phyloP scores from a whole-genome alignment of 176 grass and related monocot species.

The Panicum miliaceum region DNA sequence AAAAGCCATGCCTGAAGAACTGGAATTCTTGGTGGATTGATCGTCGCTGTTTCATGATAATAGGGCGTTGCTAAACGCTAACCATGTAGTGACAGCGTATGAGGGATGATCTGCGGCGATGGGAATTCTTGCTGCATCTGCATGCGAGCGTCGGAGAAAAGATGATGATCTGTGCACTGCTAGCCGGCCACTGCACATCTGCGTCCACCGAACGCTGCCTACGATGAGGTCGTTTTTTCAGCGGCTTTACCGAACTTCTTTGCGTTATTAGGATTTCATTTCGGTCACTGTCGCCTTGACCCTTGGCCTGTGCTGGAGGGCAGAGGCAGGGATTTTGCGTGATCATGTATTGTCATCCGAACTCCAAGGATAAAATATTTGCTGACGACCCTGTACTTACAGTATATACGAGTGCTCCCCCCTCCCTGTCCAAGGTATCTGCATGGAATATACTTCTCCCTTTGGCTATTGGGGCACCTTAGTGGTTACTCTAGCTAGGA shows the following conservation, averaged over 20 bases:
- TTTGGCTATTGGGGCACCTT: neutral
- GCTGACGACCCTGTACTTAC: neutral
- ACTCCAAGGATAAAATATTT: neutral
- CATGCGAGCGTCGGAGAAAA: too few relatives aligned
- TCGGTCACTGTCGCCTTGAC: conserved; percentile 26
- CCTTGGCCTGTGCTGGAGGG: neutral
- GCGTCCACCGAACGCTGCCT: neutral
- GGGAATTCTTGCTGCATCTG: too few relatives aligned
- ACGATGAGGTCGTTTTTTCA: neutral
- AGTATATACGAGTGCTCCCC: neutral
- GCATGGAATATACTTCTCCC: neutral
- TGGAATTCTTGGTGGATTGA: too few relatives aligned
- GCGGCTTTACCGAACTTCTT: conserved; percentile 27
- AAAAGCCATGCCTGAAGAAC: neutral
- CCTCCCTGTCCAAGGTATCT: conserved; percentile 4
- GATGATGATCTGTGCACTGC: too few relatives aligned
- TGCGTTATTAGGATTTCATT: conserved; percentile 3
- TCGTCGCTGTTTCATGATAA: too few relatives aligned
- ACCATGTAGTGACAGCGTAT: too few relatives aligned
- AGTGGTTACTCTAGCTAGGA: neutral
- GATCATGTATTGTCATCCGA: neutral
- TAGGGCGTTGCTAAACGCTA: too few relatives aligned
- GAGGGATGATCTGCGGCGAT: too few relatives aligned
- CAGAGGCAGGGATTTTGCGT: neutral
- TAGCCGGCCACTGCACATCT: neutral